Percentiles rank a stretch among this genome's conserved stretches.
phyloP scores from a whole-genome alignment of 1,284 basidiomycete genomes.

The Takashimella tepidaria region DNA sequence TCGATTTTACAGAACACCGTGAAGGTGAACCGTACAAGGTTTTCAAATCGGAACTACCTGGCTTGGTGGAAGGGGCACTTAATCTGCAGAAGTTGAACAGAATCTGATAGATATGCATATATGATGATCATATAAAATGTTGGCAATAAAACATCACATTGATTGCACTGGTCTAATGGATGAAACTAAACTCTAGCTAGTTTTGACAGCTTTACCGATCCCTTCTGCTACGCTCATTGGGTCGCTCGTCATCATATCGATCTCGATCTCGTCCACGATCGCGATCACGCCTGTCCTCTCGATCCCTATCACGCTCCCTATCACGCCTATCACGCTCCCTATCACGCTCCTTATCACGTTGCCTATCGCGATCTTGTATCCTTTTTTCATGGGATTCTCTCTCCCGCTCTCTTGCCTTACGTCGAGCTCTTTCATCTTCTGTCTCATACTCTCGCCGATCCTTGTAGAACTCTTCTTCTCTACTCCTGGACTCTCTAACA shows the following conservation, averaged over 20 bases:
- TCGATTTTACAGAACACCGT: conserved; percentile 1
- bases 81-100: conserved; percentile 1
- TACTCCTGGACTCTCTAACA: conserved; percentile 6
- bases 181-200: too few species aligned
- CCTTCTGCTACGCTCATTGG: conserved; percentile 4
- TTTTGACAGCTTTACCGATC: neutral
- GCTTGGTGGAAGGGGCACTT: neutral
- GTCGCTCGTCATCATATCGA: conserved; percentile 5
- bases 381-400: conserved; percentile 1
- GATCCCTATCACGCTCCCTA: conserved; percentile 8
- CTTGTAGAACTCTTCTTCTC: conserved; percentile 14
- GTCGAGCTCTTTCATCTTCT: conserved; percentile 29
- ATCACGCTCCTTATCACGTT: conserved; percentile 15
- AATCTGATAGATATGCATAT: neutral
- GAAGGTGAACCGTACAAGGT: conserved; percentile 5
- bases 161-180: too few species aligned
- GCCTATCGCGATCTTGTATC: conserved; percentile 10
- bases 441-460: conserved; percentile 29
- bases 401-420: conserved; percentile 19
- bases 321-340: conserved; percentile 15
- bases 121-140: neutral
- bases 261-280: conserved; percentile 4
- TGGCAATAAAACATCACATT: conserved; percentile 1
- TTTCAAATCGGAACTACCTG: conserved; percentile 1
- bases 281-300: conserved; percentile 16